A percentile compares a stretch with the other conserved stretches of the same genome.
Conservation (phyloP, 1,284 basidiomycete genomes). For the Naganishia sp. region DNA sequence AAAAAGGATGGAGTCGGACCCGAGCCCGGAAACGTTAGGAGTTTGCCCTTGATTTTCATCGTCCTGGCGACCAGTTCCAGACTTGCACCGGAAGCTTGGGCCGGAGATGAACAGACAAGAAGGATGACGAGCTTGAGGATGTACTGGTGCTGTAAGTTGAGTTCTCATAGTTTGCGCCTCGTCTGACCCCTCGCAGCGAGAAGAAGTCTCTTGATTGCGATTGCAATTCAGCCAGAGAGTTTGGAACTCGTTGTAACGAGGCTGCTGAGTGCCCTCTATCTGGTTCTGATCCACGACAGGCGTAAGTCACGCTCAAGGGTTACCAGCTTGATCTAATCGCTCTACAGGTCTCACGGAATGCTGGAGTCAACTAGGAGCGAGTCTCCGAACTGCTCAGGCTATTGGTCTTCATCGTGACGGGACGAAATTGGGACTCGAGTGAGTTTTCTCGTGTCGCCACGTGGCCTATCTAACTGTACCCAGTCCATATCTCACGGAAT, state of each 20-base stretch:
- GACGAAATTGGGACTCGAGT: conserved; percentile 68
- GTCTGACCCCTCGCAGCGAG: conserved; percentile 61
- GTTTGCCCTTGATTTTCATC: conserved; percentile 86
- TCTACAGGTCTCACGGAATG: conserved; percentile 62
- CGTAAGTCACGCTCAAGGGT: conserved; percentile 33
- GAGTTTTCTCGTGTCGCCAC: conserved; percentile 39
- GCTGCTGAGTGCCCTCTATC: conserved; percentile 84
- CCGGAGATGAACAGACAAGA: conserved; percentile 71
- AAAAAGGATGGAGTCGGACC: conserved; percentile 64
- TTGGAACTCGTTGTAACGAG: conserved; percentile 85
- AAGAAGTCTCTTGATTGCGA: conserved; percentile 79
- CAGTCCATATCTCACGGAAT: conserved; percentile 76
- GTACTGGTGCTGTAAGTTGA: conserved; percentile 84
- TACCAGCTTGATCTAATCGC: background rate
- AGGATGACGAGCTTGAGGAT: conserved; percentile 78
- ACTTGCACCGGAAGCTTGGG: conserved; percentile 79
- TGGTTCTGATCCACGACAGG: conserved; percentile 66
- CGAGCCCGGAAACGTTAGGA: conserved; percentile 80
- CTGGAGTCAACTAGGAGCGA: conserved; percentile 92
- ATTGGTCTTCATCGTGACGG: conserved; percentile 90
- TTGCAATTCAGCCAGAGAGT: conserved; percentile 85
- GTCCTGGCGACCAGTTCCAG: conserved; percentile 87
- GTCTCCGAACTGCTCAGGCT: conserved; percentile 88
- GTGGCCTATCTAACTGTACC: background rate
- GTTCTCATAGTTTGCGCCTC: background rate